Evolutionary conservation across 805 yeast genomes (phyloP).

Genomic region (Starmerella vaccinii): DNA sequence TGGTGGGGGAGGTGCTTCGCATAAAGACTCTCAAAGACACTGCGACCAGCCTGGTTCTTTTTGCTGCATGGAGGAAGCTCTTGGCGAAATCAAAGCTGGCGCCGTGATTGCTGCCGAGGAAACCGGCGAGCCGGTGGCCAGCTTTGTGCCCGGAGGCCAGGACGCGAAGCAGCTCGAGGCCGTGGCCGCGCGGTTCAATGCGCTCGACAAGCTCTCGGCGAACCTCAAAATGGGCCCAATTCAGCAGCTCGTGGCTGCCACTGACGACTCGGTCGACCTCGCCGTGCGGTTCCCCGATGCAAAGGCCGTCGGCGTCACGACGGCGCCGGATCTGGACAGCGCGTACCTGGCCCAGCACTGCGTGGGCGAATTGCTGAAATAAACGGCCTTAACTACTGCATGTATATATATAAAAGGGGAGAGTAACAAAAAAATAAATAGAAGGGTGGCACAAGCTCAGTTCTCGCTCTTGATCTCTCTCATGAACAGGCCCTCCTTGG

Average conservation of each 20-base stretch:
- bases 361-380: slow-evolving; percentile 3
- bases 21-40: too few species aligned
- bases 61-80: slow-evolving; percentile 15
- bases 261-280: slow-evolving; percentile 10
- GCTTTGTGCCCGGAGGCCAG: neutral
- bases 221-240: slow-evolving; percentile 22
- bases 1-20: too few species aligned
- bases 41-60: neutral
- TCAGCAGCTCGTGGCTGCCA: slow-evolving; percentile 13
- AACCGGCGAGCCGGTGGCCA: slow-evolving; percentile 9
- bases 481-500: slow-evolving; percentile 6
- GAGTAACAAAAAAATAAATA: neutral
- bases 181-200: slow-evolving; percentile 9
- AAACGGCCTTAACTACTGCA: neutral
- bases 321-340: slow-evolving; percentile 9
- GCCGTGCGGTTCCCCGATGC: neutral
- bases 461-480: neutral
- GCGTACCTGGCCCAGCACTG: slow-evolving; percentile 15
- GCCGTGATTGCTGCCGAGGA: slow-evolving; percentile 12
- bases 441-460: neutral
- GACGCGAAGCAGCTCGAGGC: neutral
- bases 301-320: slow-evolving; percentile 3
- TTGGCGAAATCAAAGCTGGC: slow-evolving; percentile 10
- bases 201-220: slow-evolving; percentile 16
- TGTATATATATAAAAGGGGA: neutral